Evolutionary conservation across 2,329 filamentous ascomycete genomes (phyloP).

Genomic region (Calonectria montana): DNA sequence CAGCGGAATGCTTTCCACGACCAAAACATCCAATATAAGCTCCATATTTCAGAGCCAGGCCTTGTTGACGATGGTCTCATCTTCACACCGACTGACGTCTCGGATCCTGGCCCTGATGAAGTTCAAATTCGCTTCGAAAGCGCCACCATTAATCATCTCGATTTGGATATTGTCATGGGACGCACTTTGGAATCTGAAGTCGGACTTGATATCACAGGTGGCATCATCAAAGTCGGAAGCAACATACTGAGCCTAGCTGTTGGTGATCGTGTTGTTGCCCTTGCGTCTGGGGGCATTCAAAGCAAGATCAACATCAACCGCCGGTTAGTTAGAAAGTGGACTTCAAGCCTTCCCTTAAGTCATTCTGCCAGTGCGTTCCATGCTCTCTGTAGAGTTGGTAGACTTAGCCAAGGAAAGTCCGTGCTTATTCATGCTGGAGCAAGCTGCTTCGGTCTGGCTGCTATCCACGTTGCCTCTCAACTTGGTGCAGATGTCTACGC

Average conservation of each 20-base stretch:
- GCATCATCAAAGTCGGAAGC: constrained; percentile 49
- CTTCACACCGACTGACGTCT: constrained; percentile 35
- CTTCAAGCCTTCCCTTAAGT: constrained; percentile 48
- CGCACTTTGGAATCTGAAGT: constrained; percentile 45
- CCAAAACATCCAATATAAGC: constrained; percentile 27
- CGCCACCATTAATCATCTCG: constrained; percentile 49
- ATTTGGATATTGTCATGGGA: constrained; percentile 51
- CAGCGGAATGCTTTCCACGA: constrained; percentile 37
- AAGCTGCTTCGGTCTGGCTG: constrained; percentile 57
- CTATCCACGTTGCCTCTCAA: constrained; percentile 53
- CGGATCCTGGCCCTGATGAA: constrained; percentile 44
- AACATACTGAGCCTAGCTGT: constrained; percentile 45
- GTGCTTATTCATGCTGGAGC: constrained; percentile 59
- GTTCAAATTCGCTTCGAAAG: constrained; percentile 55
- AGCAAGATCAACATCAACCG: constrained; percentile 48
- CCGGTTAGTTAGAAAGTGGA: constrained; percentile 49
- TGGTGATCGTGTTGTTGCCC: constrained; percentile 56
- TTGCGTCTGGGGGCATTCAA: constrained; percentile 49
- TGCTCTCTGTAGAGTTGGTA: constrained; percentile 50
- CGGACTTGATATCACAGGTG: constrained; percentile 56
- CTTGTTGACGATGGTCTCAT: constrained; percentile 38
- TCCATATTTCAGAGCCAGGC: constrained; percentile 42
- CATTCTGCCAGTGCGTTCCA: constrained; percentile 57
- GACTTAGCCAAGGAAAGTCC: constrained; percentile 39
- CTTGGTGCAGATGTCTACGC: constrained; percentile 55